Evolutionary conservation across 2,329 filamentous ascomycete species (phyloP).

Genomic region (Trichophyton rubrum): DNA sequence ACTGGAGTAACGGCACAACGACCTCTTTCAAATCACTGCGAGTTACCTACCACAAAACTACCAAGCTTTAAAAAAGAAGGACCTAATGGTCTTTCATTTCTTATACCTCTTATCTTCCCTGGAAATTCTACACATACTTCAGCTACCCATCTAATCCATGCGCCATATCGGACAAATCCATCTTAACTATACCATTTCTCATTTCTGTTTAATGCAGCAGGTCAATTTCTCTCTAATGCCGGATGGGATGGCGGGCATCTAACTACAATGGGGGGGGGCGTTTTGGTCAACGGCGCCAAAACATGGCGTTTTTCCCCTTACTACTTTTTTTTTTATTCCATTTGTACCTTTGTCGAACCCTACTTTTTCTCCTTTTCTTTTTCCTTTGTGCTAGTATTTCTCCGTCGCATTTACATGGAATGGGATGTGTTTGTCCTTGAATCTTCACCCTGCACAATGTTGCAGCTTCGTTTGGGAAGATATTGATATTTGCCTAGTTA

Average conservation of each 20-base stretch:
- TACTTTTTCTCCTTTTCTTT: neutral
- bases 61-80: neutral
- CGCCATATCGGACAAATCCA: neutral
- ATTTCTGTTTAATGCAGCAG: neutral
- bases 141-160: neutral
- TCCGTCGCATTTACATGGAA: conserved; percentile 1
- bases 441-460: neutral
- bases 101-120: neutral
- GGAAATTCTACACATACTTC: neutral
- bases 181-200: neutral
- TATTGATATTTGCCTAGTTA: neutral
- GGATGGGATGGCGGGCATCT: neutral
- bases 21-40: neutral
- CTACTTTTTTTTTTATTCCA: neutral
- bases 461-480: neutral
- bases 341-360: neutral
- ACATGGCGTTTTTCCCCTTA: neutral
- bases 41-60: neutral
- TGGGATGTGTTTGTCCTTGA: neutral
- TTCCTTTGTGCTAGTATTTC: neutral
- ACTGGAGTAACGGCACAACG: neutral
- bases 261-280: neutral
- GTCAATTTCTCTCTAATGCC: neutral
- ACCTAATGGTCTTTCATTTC: neutral
- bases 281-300: conserved; percentile 2